Evolutionary conservation across 768 basidiomycete species (phyloP), one percentile per base, ranked within the genome.

Genomic region (Russula abietina): DNA sequence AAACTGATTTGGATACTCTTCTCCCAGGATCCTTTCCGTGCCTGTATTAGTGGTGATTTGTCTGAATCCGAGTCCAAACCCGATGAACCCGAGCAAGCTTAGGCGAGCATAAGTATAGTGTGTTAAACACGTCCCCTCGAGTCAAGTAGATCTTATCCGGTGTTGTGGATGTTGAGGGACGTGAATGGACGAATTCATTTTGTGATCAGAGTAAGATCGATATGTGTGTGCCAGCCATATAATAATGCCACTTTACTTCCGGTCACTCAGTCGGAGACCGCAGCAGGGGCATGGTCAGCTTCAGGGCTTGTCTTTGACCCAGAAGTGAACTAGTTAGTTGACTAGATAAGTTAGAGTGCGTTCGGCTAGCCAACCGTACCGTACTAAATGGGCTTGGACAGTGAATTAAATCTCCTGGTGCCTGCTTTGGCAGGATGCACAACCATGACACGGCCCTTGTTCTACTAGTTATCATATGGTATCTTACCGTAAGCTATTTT

Each of bases 11-110:
- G 12, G n/a, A 11, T 19, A 11, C n/a, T n/a, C n/a, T n/a, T n/a
- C n/a, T n/a, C n/a, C n/a, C 14, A 64, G 57, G 62, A 64, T 30
- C 28, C 53, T 11, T 59, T 26, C 53, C 57, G 6, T 24, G 19
- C 43, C n/a, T n/a, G n/a, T n/a, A n/a, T n/a, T n/a, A 43, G 45
- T 22, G 32, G 7, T 16, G 30, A 50, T 11, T 7, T 12, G 33
- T 11, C n/a, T n/a, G n/a, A n/a, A n/a, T n/a, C 39, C 39, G 10
- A 41, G 24, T 2, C 17, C 33, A 26, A 30, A 14, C 38, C 38
- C 38, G 38, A 38, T 38, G 38, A 39, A 14, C 6, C 38, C 2
- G 41, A 41, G 48, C 7, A 48, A 22, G 43, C 45, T 36, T 61
- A 55, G 46, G 28, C 8, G 19, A 17, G 32, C 14, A 26, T 30